Evolutionary conservation across 306 rosid genomes (phyloP).

Genomic region (Sesbania bispinosa): DNA sequence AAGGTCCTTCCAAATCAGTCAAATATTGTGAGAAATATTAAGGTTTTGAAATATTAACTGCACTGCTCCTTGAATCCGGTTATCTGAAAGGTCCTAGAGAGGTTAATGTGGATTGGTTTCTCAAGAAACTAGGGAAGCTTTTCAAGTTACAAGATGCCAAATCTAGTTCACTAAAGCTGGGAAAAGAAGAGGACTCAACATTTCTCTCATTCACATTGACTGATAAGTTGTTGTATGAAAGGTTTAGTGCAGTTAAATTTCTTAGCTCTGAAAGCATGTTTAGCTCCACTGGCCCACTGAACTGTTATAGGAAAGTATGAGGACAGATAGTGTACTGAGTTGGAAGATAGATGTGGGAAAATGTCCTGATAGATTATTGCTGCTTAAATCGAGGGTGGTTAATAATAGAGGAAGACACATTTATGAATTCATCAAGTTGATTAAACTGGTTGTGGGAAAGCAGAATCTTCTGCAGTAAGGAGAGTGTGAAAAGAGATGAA

Average conservation of each 20-base stretch:
- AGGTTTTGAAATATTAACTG: not conserved
- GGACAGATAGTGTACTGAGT: conserved; percentile 4
- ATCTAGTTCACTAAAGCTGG: not conserved
- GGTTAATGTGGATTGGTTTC: not conserved
- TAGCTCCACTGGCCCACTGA: conserved; percentile 22
- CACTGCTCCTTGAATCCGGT: conserved; percentile 29
- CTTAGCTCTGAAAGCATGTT: not conserved
- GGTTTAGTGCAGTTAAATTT: conserved; percentile 38
- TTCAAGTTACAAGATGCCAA: conserved; percentile 30
- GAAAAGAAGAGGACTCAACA: not conserved
- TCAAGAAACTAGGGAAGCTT: conserved; percentile 31
- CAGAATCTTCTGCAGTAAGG: not conserved
- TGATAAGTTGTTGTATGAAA: conserved; percentile 33
- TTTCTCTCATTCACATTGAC: too few relatives aligned
- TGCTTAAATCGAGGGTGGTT: conserved; percentile 34
- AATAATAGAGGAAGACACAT: not conserved
- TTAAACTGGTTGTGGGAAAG: conserved; percentile 25
- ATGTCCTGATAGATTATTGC: conserved; percentile 36
- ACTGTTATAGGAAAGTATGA: conserved; percentile 43
- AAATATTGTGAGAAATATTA: conserved; percentile 47
- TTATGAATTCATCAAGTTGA: not conserved
- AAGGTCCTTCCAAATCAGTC: conserved; percentile 5
- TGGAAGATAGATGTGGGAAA: conserved; percentile 23
- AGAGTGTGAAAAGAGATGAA: not conserved
- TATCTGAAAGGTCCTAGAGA: conserved; percentile 31